phyloP scores from a whole-genome alignment of 164 flowering plant genomes.

The Vitis riparia region DNA sequence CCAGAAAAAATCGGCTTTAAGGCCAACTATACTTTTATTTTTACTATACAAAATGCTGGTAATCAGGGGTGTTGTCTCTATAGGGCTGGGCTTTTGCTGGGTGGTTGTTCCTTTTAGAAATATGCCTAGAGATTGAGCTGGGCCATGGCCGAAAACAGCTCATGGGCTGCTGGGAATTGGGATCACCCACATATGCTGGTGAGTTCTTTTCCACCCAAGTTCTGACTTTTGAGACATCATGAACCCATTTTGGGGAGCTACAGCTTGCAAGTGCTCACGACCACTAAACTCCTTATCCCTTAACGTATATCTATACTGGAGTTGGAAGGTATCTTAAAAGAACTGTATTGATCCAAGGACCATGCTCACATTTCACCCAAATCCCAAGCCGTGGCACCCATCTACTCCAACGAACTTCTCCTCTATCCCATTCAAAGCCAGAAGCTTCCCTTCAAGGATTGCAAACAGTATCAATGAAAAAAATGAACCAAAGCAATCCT shows the following conservation, averaged over 20 bases:
- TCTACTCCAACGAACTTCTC: slow-evolving; percentile 1
- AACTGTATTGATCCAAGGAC: background rate
- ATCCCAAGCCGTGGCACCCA: slow-evolving; percentile 24
- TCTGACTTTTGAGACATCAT: no score
- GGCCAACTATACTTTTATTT: no score
- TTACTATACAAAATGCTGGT: no score
- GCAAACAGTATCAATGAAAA: slow-evolving; percentile 19
- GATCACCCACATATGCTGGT: no score
- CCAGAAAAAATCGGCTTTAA: no score
- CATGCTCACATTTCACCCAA: slow-evolving; percentile 19
- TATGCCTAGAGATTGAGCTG: no score
- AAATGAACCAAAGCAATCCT: slow-evolving; percentile 21
- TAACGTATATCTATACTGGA: background rate
- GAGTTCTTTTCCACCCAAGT: no score
- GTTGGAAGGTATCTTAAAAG: background rate
- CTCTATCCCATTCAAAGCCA: slow-evolving; percentile 1
- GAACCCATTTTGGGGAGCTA: background rate
- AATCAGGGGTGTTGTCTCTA: no score
- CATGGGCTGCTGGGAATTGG: no score
- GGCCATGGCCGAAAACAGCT: no score
- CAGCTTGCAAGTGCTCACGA: background rate
- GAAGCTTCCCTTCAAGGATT: slow-evolving; percentile 9
- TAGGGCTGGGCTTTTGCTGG: no score
- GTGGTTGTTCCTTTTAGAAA: no score
- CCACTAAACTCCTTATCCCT: slow-evolving; percentile 3